phyloP scores from a whole-genome alignment of 2,329 filamentous ascomycete genomes.

The Biscogniauxia sp. region DNA sequence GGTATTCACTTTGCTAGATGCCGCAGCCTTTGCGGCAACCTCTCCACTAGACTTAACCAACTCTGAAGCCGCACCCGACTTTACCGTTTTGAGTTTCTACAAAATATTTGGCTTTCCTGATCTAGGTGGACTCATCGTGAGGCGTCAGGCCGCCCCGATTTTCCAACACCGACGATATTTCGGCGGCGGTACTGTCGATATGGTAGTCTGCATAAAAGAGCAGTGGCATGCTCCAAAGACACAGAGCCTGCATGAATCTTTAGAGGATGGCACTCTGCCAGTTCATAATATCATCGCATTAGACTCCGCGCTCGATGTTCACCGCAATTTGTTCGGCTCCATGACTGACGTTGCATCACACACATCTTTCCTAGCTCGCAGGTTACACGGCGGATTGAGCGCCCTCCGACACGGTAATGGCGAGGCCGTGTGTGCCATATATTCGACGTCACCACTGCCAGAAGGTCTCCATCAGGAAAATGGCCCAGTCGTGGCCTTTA shows the following conservation, averaged over 20 bases:
- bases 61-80: constrained; percentile 67
- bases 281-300: constrained; percentile 88
- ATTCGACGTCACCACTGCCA: constrained; percentile 42
- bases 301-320: constrained; percentile 68
- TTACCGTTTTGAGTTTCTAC: constrained; percentile 84
- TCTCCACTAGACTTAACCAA: constrained; percentile 70
- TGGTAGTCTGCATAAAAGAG: constrained; percentile 74
- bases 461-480: constrained; percentile 38
- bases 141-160: constrained; percentile 63
- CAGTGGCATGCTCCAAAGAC: constrained; percentile 81
- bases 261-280: constrained; percentile 90
- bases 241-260: constrained; percentile 68
- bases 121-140: constrained; percentile 79
- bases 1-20: constrained; percentile 75
- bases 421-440: constrained; percentile 62
- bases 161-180: constrained; percentile 76
- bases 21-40: constrained; percentile 77
- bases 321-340: constrained; percentile 66
- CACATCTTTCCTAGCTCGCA: constrained; percentile 61
- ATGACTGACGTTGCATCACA: constrained; percentile 71
- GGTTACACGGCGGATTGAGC: constrained; percentile 57
- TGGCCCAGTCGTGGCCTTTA: constrained; percentile 83
- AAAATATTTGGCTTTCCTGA: constrained; percentile 99
- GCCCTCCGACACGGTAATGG: constrained; percentile 69
- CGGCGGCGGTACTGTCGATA: constrained; percentile 90